phyloP scores from a whole-genome alignment of 495 filamentous ascomycete species.

The Sporormia fimetaria region DNA sequence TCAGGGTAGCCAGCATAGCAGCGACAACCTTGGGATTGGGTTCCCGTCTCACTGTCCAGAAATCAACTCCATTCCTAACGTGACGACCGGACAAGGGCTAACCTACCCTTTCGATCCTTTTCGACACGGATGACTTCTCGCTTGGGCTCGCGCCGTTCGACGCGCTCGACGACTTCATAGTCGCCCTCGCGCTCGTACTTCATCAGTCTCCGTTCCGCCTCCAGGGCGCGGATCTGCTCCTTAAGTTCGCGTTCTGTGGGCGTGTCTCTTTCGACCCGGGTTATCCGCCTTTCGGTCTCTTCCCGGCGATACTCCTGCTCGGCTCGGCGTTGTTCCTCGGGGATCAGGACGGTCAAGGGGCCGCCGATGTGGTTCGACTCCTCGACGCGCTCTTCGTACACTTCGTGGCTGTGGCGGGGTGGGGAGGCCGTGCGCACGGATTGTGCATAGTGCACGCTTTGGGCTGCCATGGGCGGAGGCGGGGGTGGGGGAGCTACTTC shows the following conservation, averaged over 20 bases:
- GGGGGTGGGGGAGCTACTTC: conserved; percentile 30
- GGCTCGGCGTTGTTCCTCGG: conserved; percentile 39
- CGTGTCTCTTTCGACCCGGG: conserved; percentile 25
- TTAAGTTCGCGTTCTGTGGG: conserved; percentile 43
- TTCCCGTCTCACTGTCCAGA: conserved; percentile 31
- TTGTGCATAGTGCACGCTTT: conserved; percentile 18
- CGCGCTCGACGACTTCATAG: conserved; percentile 37
- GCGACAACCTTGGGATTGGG: conserved; percentile 54
- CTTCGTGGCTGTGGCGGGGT: conserved; percentile 25
- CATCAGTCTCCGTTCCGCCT: conserved; percentile 39
- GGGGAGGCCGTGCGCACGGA: conserved; percentile 25
- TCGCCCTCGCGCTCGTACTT: conserved; percentile 37
- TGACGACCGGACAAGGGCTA: conserved; percentile 48
- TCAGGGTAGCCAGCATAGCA: conserved; percentile 68
- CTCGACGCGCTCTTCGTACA: conserved; percentile 34
- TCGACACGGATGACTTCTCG: conserved; percentile 54
- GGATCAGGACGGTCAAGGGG: conserved; percentile 39
- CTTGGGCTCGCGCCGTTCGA: conserved; percentile 40
- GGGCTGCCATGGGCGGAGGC: conserved; percentile 22
- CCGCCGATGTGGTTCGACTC: conserved; percentile 39
- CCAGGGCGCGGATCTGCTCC: conserved; percentile 47
- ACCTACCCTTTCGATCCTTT: conserved; percentile 80
- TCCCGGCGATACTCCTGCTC: no score
- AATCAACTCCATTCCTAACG: conserved; percentile 43
- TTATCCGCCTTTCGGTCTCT: conserved; percentile 14